Evolutionary conservation across 495 filamentous ascomycete species (phyloP), one percentile per base, ranked within the genome.

Genomic region (Penicillium odoratum): DNA sequence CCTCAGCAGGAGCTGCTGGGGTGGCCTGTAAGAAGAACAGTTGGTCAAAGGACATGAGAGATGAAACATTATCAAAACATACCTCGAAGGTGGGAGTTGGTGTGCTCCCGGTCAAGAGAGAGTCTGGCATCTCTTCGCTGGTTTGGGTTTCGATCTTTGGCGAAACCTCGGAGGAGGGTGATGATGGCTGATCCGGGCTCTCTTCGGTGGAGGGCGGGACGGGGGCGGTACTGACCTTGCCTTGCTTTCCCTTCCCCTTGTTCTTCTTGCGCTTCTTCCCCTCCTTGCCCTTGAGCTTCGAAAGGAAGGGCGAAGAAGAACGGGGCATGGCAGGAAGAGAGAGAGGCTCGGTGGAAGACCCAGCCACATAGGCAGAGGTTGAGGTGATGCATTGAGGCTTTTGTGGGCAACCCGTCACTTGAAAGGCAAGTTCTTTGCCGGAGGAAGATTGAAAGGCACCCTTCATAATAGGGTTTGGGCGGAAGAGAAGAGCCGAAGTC

Each of bases 241-340:
- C 25, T 40, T 53, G 21, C 30, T 59, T 53, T 30, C 50, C 30
- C 33, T 62, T 44, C 31, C 50, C 46, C n/a, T 50, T 38, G 49
- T 40, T 40, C 9, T 63, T 56, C 36, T 66, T 55, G 1, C n/a
- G 34, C 53, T 64, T 65, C 33, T 55, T 59, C 45, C 54, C 16
- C 18, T 54, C 65, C 54, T 58, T 68, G 10, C 11, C 4, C 29
- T 50, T 34, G 7, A 10, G 33, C 26, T 34, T n/a, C n/a, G 11
- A 3, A 6, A 4, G 42, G 42, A 5, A 16, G 13, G 46, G 11
- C 10, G 48, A 34, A 29, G 48, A 11, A n/a, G 7, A 10, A n/a
- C 5, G 13, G 38, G 13, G 38, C 4, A 16, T 36, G 33, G 33
- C 9, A 36, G 33, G 13, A 36, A 36, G 33, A 36, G 33, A 36